Evolutionary conservation across 139 green algal genomes (phyloP).

Genomic region (Pseudopediastrum boryanum): DNA sequence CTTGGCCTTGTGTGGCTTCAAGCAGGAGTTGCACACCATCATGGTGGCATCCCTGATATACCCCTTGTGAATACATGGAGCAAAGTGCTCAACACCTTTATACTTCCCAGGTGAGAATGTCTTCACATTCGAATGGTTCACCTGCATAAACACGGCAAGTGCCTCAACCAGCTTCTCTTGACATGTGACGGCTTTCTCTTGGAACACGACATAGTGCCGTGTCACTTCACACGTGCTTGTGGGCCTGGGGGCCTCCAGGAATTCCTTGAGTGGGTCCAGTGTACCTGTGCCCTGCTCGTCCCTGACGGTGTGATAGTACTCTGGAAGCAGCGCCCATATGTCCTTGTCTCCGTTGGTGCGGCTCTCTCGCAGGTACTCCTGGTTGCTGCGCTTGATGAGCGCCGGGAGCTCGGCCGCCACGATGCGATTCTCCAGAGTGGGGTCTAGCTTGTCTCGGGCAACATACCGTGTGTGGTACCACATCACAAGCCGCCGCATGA

Average conservation of each 20-base stretch:
- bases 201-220: background rate
- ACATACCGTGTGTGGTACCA: background rate
- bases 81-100: no score
- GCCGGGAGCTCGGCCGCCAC: conserved; percentile 13
- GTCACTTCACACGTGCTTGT: background rate
- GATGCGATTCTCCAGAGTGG: conserved; percentile 3
- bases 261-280: no score
- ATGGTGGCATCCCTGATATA: no score
- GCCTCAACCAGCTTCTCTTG: background rate
- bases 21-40: no score
- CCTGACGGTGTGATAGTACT: background rate
- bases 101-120: no score
- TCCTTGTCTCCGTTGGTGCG: background rate
- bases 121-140: background rate
- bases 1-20: no score
- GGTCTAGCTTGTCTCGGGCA: conserved; percentile 2
- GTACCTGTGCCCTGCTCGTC: background rate
- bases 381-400: conserved; percentile 11
- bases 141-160: background rate
- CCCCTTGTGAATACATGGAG: no score
- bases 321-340: background rate
- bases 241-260: background rate
- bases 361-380: background rate
- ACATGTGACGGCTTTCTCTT: background rate
- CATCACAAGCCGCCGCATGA: background rate